Conservation (phyloP, 129 eudicot genomes). For the Helianthus annuus region DNA sequence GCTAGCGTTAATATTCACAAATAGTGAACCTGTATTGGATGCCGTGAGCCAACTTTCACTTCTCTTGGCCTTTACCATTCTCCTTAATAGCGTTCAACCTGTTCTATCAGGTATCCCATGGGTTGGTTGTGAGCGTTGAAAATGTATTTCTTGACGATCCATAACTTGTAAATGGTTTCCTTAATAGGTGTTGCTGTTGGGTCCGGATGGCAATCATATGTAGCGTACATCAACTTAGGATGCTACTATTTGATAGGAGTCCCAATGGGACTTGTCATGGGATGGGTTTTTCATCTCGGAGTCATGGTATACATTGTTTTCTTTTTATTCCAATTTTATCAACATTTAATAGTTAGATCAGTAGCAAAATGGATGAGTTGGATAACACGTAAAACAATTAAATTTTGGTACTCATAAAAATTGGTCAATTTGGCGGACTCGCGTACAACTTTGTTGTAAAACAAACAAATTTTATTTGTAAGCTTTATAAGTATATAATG, state of each 20-base stretch:
- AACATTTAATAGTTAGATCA: not conserved
- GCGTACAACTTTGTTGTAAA: not conserved
- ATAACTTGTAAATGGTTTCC: not conserved
- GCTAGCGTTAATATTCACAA: constrained; percentile 61
- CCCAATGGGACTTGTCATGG: constrained; percentile 77
- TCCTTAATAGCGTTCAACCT: constrained; percentile 84
- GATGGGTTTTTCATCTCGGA: constrained; percentile 72
- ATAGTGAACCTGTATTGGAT: constrained; percentile 47
- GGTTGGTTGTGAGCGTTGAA: not conserved
- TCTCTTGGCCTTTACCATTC: constrained; percentile 78
- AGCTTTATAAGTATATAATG: not conserved
- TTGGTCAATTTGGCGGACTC: not conserved
- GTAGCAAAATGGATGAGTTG: not conserved
- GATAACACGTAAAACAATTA: not conserved
- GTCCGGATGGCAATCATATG: constrained; percentile 87
- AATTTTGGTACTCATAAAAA: not conserved
- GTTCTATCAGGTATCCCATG: constrained; percentile 68
- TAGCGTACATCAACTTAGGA: constrained; percentile 78
- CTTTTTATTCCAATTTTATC: not conserved
- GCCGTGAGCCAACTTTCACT: constrained; percentile 57
- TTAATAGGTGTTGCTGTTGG: constrained; percentile 86
- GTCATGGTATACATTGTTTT: constrained; percentile 57
- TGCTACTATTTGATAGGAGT: constrained; percentile 75
- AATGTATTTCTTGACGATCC: not conserved
- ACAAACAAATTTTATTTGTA: not conserved